phyloP scores from a whole-genome alignment of 768 basidiomycete species.

The Tricholoma sp. region DNA sequence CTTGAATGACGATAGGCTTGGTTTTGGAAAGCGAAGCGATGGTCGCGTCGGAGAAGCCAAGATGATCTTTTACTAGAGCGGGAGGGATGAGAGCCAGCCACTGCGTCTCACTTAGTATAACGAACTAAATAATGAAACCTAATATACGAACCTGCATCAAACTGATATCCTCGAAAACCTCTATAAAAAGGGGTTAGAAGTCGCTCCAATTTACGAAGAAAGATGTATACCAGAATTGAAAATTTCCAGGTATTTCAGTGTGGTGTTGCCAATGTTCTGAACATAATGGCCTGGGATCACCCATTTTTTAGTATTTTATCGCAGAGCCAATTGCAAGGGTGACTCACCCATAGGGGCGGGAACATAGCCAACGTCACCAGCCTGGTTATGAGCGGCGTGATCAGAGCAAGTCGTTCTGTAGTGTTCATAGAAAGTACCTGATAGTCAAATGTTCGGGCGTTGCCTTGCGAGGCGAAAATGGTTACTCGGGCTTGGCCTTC shows the following conservation, averaged over 20 bases:
- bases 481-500: slow-evolving; percentile 52
- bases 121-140: background rate
- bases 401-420: background rate
- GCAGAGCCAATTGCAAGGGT: background rate
- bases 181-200: slow-evolving; percentile 8
- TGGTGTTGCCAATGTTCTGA: slow-evolving; percentile 48
- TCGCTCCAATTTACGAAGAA: slow-evolving; percentile 8
- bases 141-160: slow-evolving; percentile 26
- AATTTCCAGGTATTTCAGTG: slow-evolving; percentile 43
- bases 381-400: slow-evolving; percentile 18
- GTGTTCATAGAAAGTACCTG: slow-evolving; percentile 26
- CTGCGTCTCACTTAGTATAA: background rate
- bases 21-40: slow-evolving; percentile 33
- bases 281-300: slow-evolving; percentile 42
- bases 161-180: slow-evolving; percentile 17
- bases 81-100: slow-evolving; percentile 41
- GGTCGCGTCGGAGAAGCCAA: slow-evolving; percentile 33
- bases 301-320: slow-evolving; percentile 3
- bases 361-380: slow-evolving; percentile 59
- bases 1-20: slow-evolving; percentile 33
- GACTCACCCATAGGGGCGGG: slow-evolving; percentile 49
- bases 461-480: slow-evolving; percentile 47
- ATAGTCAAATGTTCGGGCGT: slow-evolving; percentile 57
- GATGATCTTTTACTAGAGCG: slow-evolving; percentile 39
- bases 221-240: slow-evolving; percentile 33